phyloP scores from a whole-genome alignment of 495 filamentous ascomycete species.

The Xylona heveae region DNA sequence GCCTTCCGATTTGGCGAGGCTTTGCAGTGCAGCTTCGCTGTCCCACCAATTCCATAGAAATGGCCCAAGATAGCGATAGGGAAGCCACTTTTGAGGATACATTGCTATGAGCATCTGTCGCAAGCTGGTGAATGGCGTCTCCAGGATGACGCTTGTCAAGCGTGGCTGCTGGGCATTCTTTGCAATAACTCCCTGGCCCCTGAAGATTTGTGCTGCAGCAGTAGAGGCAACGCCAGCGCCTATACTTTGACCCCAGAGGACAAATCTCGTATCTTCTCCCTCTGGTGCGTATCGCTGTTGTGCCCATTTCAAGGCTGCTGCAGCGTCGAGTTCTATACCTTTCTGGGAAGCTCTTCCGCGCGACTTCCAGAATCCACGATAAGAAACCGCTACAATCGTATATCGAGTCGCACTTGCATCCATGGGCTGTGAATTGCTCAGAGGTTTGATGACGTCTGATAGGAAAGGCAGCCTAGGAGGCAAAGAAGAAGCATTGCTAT shows the following conservation, averaged over 20 bases:
- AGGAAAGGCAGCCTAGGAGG: conserved; percentile 50
- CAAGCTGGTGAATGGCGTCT: conserved; percentile 58
- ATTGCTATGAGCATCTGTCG: conserved; percentile 50
- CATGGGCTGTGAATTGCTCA: neutral
- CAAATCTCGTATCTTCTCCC: conserved; percentile 17
- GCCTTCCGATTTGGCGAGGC: conserved; percentile 12
- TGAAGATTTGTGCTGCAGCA: conserved; percentile 32
- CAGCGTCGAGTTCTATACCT: conserved; percentile 42
- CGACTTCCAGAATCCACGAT: conserved; percentile 65
- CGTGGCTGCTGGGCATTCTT: neutral
- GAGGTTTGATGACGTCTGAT: conserved; percentile 24
- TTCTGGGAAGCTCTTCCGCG: conserved; percentile 41
- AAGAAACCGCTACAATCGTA: conserved; percentile 44
- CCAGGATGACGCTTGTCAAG: conserved; percentile 34
- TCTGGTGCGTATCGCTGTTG: conserved; percentile 15
- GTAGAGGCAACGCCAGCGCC: conserved; percentile 33
- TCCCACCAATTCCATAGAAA: conserved; percentile 36
- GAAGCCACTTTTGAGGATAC: conserved; percentile 69
- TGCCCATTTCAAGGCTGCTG: conserved; percentile 36
- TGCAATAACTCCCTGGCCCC: conserved; percentile 11
- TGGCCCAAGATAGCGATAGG: conserved; percentile 40
- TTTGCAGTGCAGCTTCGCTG: conserved; percentile 14
- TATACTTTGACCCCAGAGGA: conserved; percentile 71
- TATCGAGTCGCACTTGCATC: conserved; percentile 13
- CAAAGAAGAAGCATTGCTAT: conserved; percentile 39